Base-by-base conservation (phyloP, 1,284 basidiomycete genomes). In the Termitomyces sp. region DNA sequence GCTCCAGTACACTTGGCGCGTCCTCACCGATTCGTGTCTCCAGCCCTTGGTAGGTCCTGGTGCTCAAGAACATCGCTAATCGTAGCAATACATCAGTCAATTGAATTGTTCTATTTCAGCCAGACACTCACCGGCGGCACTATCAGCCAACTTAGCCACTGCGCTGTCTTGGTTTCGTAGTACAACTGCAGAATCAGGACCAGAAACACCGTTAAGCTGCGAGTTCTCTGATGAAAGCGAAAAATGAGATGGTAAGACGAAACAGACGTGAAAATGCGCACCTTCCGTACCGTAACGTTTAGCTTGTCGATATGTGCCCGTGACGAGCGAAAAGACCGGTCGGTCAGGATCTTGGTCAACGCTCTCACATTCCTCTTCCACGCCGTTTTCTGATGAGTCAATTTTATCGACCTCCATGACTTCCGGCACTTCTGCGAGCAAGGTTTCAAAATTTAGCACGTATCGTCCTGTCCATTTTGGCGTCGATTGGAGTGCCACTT, bases 311-410 rank as follows among this genome's bases (percentile, higher is more conserved):
- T 96, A 97, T 54, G 80, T 88, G 13, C 96, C 96, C 1, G 91
- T 94, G 3, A 92, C 74, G 4, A 95, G 79, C 0, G 94, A 97
- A 68, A 96, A 98, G 7, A 83, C 75, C 0, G 92, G 93, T 58
- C 78, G 78, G 56, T 92, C 90, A 2, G 68, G 61, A 61, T 88
- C 68, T 13, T 73, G 68, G 1, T 65, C 76, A 39, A 67, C 69
- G 10, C 65, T 65, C 10, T 73, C 69, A 13, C 64, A 53, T 30
- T 47, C 49, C 42, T 31, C 30, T 40, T 43, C 56, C 38, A 54
- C 34, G 24, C 24, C 24, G n/a, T 52, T 50, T 8, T 55, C 56
- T 46, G 39, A 42, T 21, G 24, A 24, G 9, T 54, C 42, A 43
- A 17, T 15, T 12, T 30, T 15, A 24, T 43, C 41, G 5, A 17